These are phyloP conservation scores for Globisporangium canariense DNA, from an alignment of 352 stramenopile species.

Conservation along the genomic window DNA sequence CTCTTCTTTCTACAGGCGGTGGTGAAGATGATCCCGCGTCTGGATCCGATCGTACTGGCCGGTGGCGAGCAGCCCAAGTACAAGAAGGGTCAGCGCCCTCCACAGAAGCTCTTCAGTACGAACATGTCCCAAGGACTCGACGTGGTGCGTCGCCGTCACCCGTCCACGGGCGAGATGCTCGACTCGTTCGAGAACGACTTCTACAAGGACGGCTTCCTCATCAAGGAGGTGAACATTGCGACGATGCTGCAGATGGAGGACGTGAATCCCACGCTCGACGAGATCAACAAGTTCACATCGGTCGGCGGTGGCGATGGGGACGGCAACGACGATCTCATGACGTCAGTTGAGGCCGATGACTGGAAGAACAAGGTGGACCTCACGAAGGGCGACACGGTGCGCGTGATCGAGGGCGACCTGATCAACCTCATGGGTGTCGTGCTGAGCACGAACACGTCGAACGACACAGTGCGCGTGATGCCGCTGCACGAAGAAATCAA, in stretches of 20 bases:
- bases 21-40: conserved; percentile 82
- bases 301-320: conserved; percentile 63
- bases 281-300: conserved; percentile 87
- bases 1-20: conserved; percentile 38
- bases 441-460: conserved; percentile 84
- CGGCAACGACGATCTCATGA: conserved; percentile 61
- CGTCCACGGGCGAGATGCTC: conserved; percentile 80
- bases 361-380: conserved; percentile 89
- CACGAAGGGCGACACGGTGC: conserved; percentile 88
- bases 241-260: conserved; percentile 86
- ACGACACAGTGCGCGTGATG: conserved; percentile 88
- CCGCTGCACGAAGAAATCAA: conserved; percentile 90
- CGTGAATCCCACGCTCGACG: conserved; percentile 81
- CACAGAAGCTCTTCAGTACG: conserved; percentile 79
- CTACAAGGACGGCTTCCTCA: conserved; percentile 85
- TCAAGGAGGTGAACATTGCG: conserved; percentile 86
- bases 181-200: conserved; percentile 87
- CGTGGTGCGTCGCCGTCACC: conserved; percentile 64
- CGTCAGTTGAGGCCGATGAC: conserved; percentile 73
- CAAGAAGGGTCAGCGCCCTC: conserved; percentile 86
- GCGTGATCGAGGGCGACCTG: conserved; percentile 84
- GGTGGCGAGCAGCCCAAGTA: conserved; percentile 83
- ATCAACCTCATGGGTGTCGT: conserved; percentile 90
- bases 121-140: conserved; percentile 66
- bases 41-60: conserved; percentile 70